Evolutionary conservation across 768 basidiomycete genomes (phyloP), one percentile per base, ranked within the genome.

Genomic region (Macrolepiota dolichaula): DNA sequence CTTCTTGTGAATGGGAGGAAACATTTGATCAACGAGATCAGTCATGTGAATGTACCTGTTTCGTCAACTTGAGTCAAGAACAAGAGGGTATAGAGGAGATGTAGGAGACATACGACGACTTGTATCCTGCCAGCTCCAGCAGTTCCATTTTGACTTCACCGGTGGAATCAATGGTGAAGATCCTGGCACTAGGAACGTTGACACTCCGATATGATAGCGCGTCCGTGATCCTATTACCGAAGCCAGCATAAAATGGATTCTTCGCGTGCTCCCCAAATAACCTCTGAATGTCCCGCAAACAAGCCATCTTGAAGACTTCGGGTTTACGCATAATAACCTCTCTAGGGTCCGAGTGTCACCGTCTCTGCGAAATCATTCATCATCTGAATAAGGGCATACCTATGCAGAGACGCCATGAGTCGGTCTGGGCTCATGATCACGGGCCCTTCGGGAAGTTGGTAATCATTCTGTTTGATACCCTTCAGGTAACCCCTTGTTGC

Each of bases 281-380:
- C 22, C 94, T 81, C 65, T 92, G 92, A 57, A 98, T 96, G 74
- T 98, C 97, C 46, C 95, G 84, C 61, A 98, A 76, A 75, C 96
- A 98, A 1, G 96, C 95, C 97, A 99, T 99, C 77, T 99, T 99
- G 84, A 99, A 99, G n/a, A 98, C 84, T 70, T 99, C 97, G 0
- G 97, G 97, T 73, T 98, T 98, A 38, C 96, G 89, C 90, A 98
- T 92, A 69, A 99, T 96, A 15, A 99, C 96, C 76, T 99, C 97
- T 3, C 95, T 97, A 67, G 9, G 57, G 37, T 29, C 55, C 27
- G 59, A 25, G 6, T 32, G 40, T 59, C 13, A 59, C 57, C 52
- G 13, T 49, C 22, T 49, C 24, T 38, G 12, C 22, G 12, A 37
- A 22, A 11, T n/a, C 7, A 17, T 35, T 25, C 42, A 50, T 35